Evolutionary conservation across 345 rosid species (phyloP).

Genomic region (Acer negundo): DNA sequence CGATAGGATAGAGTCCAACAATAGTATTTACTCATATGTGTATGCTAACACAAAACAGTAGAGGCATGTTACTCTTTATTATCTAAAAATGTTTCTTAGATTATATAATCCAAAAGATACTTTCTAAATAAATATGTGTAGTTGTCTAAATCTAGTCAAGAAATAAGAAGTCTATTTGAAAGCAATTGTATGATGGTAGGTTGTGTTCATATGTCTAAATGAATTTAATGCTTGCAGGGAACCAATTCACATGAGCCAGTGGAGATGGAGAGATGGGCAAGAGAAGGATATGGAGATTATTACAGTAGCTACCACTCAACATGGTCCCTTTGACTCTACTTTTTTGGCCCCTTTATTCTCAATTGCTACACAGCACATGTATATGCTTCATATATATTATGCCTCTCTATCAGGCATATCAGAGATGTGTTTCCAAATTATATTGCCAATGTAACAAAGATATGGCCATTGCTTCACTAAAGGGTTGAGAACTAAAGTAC

Average conservation of each 20-base stretch:
- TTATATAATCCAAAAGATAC: too few relatives aligned
- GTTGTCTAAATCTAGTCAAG: too few relatives aligned
- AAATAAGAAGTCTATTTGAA: background rate
- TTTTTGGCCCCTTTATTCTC: conserved; percentile 30
- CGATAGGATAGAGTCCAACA: too few relatives aligned
- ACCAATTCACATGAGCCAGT: conserved; percentile 39
- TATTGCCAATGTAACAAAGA: conserved; percentile 21
- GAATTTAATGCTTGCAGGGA: conserved; percentile 42
- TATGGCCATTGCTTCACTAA: conserved; percentile 14
- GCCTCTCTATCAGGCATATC: conserved; percentile 21
- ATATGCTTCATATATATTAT: conserved; percentile 21
- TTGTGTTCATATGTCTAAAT: background rate
- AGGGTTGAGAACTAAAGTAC: conserved; percentile 26
- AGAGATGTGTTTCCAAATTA: conserved; percentile 29
- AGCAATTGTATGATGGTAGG: conserved; percentile 2
- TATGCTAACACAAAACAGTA: background rate
- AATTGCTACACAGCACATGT: conserved; percentile 29
- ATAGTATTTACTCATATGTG: too few relatives aligned
- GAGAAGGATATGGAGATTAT: conserved; percentile 39
- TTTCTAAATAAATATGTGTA: too few relatives aligned
- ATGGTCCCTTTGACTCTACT: conserved; percentile 53
- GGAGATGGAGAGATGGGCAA: conserved; percentile 38
- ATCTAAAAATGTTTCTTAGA: too few relatives aligned
- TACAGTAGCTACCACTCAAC: conserved; percentile 33
- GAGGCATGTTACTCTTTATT: too few relatives aligned